Percentiles rank a stretch among this genome's conserved stretches.
Conservation (phyloP, 345 rosid genomes). For the Eucalyptus microcorys region DNA sequence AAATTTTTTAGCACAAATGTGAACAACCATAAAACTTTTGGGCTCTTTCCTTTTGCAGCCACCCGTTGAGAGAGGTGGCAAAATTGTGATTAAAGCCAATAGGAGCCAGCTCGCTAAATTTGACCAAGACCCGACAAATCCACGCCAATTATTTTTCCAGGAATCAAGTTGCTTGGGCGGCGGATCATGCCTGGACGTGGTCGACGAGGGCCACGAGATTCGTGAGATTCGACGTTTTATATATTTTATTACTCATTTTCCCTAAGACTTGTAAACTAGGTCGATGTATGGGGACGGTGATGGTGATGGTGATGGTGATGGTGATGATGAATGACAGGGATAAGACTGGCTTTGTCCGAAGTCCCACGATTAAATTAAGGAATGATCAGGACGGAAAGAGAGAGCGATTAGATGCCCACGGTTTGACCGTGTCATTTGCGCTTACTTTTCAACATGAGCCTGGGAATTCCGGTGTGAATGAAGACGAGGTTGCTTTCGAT, state of each 20-base stretch:
- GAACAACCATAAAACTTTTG: accelerated
- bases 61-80: background rate
- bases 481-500: background rate
- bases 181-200: background rate
- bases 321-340: background rate
- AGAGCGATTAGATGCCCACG: background rate
- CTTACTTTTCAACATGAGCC: background rate
- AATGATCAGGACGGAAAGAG: background rate
- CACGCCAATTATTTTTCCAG: background rate
- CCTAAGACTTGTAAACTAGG: background rate
- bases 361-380: background rate
- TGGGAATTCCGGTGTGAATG: background rate
- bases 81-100: background rate
- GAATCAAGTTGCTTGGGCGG: background rate
- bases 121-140: background rate
- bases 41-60: background rate
- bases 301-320: background rate
- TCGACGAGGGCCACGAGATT: background rate
- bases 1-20: background rate
- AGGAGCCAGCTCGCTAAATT: background rate
- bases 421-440: background rate
- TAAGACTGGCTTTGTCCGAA: background rate
- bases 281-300: background rate
- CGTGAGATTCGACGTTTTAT: background rate
- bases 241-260: background rate